A percentile compares a stretch with the other conserved stretches of the same genome.
phyloP scores from a whole-genome alignment of 2,329 filamentous ascomycete genomes.

The Sarocladium kiliense region DNA sequence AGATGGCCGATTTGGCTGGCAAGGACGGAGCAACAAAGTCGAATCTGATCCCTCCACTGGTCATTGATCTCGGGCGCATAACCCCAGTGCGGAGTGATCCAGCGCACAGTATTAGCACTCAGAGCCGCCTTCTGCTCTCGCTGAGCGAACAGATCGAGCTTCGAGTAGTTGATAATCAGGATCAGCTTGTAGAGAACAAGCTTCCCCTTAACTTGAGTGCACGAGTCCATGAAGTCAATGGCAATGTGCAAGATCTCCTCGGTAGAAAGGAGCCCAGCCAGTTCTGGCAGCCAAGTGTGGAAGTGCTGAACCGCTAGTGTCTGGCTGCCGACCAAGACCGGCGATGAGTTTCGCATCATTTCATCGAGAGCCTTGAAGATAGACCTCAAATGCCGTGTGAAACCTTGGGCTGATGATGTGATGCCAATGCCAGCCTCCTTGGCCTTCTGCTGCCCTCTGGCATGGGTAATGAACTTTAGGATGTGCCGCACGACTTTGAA shows the following conservation, averaged over 20 bases:
- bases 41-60: slow-evolving; percentile 89
- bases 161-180: slow-evolving; percentile 86
- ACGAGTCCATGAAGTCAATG: slow-evolving; percentile 91
- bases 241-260: slow-evolving; percentile 89
- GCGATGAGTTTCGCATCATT: slow-evolving; percentile 82
- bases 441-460: slow-evolving; percentile 76
- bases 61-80: slow-evolving; percentile 66
- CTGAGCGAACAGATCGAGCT: slow-evolving; percentile 74
- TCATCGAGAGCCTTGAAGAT: slow-evolving; percentile 88
- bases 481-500: slow-evolving; percentile 94
- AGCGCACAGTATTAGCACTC: slow-evolving; percentile 76
- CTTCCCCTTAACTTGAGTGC: slow-evolving; percentile 81
- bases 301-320: slow-evolving; percentile 94
- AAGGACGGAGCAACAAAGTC: slow-evolving; percentile 87
- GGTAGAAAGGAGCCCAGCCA: slow-evolving; percentile 67
- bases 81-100: slow-evolving; percentile 94
- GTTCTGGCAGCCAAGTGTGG: slow-evolving; percentile 93
- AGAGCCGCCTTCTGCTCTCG: slow-evolving; percentile 69
- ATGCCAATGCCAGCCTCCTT: slow-evolving; percentile 87
- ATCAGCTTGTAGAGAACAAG: slow-evolving; percentile 88
- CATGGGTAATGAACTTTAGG: slow-evolving; percentile 90
- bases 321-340: slow-evolving; percentile 87
- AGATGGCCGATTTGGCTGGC: slow-evolving; percentile 78
- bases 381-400: slow-evolving; percentile 75
- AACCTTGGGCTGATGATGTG: slow-evolving; percentile 64